A percentile compares a stretch with the other conserved stretches of the same genome.
These are phyloP conservation scores for Leccinum arenicola DNA, from an alignment of 768 basidiomycete species.

Conservation along the genomic window DNA sequence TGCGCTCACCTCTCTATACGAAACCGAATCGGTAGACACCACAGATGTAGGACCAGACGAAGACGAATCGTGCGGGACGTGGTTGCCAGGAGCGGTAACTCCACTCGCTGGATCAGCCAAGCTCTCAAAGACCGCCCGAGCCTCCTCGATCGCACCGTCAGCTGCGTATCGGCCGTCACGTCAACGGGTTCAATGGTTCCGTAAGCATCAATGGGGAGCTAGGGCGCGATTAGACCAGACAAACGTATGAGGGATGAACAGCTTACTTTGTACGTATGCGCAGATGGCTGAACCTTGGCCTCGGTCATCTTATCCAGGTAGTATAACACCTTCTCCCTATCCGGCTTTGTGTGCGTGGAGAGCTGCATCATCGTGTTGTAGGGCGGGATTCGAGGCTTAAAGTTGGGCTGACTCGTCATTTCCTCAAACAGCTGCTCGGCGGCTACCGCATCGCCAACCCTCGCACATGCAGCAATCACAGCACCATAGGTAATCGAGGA, in stretches of 20 bases:
- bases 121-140: slow-evolving; percentile 76
- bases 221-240: background rate
- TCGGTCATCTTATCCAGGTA: slow-evolving; percentile 68
- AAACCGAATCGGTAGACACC: slow-evolving; percentile 40
- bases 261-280: slow-evolving; percentile 90
- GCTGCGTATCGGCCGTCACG: slow-evolving; percentile 57
- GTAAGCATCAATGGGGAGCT: slow-evolving; percentile 89
- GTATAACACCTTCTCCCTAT: slow-evolving; percentile 69
- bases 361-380: slow-evolving; percentile 99
- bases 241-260: background rate
- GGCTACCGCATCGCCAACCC: slow-evolving; percentile 82
- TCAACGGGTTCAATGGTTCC: slow-evolving; percentile 85
- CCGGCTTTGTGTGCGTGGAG: slow-evolving; percentile 87
- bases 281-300: slow-evolving; percentile 68
- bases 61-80: slow-evolving; percentile 58
- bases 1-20: slow-evolving; percentile 30
- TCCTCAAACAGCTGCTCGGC: slow-evolving; percentile 84
- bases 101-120: slow-evolving; percentile 79
- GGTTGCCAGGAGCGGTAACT: slow-evolving; percentile 87
- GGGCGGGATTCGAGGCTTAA: slow-evolving; percentile 88
- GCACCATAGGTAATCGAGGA: slow-evolving; percentile 94
- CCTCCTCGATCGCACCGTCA: slow-evolving; percentile 63
- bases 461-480: slow-evolving; percentile 88
- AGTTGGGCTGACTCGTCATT: slow-evolving; percentile 72
- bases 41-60: slow-evolving; percentile 30